Evolutionary conservation across 371 early-diverging fungal species (phyloP), one percentile per base, ranked within the genome.

Genomic region (Apophysomyces elegans): DNA sequence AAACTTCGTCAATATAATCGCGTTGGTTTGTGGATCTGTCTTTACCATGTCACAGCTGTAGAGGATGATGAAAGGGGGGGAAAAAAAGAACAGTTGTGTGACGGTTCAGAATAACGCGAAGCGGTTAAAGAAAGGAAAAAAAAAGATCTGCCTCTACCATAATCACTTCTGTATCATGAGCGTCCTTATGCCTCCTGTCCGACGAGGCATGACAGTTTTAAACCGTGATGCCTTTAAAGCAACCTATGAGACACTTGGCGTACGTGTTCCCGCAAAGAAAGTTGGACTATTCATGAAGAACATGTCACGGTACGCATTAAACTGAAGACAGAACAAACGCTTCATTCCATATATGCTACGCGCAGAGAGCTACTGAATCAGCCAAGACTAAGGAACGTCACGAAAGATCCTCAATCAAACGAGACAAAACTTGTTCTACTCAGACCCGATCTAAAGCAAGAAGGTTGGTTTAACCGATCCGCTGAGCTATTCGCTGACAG

Each of bases 341-440:
- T 4, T 35, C 21, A 50, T 50, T 59, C 41, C 36, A 13, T 58
- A 35, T 70, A 13, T 46, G 18, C 67, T 50, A 18, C 21, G 8
- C 3, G 7, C 21, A 89, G 85, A 37, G 88, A 91, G 61, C 67
- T 95, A 44, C 75, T 95, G 43, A 84, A 90, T 56, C 83, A 86
- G 47, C 93, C 93, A 38, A 84, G 88, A 72, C 65, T 90, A 59
- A 84, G 88, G 62, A 93, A 91, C 67, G 91, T 93, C 0, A 77
- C 87, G 5, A 79, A 84, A 36, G 90, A 87, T 69, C 75, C 78
- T 1, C 72, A 76, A 13, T 84, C 80, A 36, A 86, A 77, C 62
- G 80, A 82, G 11, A 78, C 79, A 38, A 91, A 87, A 73, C 67
- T 91, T 13, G 71, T 94, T 2, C 73, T 95, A 12, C 72, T 93